Conservation (phyloP, 2,329 filamentous ascomycete genomes). For the Aschersonia sp. region DNA sequence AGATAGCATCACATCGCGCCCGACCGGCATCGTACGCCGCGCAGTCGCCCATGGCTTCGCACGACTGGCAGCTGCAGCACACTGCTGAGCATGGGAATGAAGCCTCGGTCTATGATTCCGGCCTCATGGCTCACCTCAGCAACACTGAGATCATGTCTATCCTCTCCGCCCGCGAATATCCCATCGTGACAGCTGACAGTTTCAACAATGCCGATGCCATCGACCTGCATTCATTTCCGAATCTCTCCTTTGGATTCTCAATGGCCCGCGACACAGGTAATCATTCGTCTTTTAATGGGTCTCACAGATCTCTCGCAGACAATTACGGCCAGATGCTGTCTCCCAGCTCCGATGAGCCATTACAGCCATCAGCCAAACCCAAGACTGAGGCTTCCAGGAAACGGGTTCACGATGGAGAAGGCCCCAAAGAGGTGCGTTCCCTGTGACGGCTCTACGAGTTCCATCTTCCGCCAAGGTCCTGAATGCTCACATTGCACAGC, state of each 20-base stretch:
- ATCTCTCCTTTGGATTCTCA: not conserved
- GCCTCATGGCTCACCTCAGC: constrained; percentile 8
- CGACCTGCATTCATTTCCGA: not conserved
- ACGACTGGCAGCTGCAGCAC: not conserved
- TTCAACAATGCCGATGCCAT: no score
- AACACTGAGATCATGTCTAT: constrained; percentile 2
- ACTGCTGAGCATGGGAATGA: not conserved
- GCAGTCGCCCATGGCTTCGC: not conserved
- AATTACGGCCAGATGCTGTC: not conserved
- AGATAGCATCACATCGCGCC: no score
- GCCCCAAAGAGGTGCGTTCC: constrained; percentile 2
- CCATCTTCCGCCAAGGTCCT: not conserved
- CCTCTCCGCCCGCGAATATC: constrained; percentile 1
- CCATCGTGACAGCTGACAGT: not conserved
- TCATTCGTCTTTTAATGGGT: no score
- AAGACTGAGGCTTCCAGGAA: not conserved
- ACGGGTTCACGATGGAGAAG: not conserved
- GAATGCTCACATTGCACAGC: constrained; percentile 22
- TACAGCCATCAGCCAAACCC: not conserved
- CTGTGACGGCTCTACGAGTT: not conserved
- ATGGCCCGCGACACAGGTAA: not conserved
- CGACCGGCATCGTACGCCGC: no score
- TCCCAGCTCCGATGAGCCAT: not conserved
- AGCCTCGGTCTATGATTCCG: not conserved
- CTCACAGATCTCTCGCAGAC: not conserved